phyloP scores from a whole-genome alignment of 495 filamentous ascomycete species.

The Aspergillus heteromorphus region DNA sequence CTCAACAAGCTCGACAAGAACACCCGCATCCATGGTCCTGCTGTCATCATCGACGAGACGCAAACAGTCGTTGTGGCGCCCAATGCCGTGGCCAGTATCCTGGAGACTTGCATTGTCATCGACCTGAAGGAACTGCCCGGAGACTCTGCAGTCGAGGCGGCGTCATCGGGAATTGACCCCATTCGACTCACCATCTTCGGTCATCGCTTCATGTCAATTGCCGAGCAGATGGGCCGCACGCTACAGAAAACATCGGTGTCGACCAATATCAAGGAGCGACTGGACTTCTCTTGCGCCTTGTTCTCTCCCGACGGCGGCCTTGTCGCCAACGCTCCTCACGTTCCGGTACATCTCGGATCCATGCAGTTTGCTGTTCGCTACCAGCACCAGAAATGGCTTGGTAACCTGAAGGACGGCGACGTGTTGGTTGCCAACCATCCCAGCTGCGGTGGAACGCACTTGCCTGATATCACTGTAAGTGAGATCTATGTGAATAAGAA shows the following conservation, averaged over 20 bases:
- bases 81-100: slow-evolving; percentile 49
- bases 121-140: slow-evolving; percentile 45
- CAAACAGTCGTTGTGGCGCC: slow-evolving; percentile 94
- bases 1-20: slow-evolving; percentile 72
- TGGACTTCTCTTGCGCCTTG: slow-evolving; percentile 94
- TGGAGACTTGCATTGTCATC: slow-evolving; percentile 43
- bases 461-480: slow-evolving; percentile 85
- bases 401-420: slow-evolving; percentile 83
- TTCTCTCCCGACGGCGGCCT: slow-evolving; percentile 88
- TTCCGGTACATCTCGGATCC: slow-evolving; percentile 85
- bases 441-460: slow-evolving; percentile 81
- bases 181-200: slow-evolving; percentile 95
- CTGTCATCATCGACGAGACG: slow-evolving; percentile 88
- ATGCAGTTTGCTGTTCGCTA: slow-evolving; percentile 95
- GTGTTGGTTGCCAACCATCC: slow-evolving; percentile 96
- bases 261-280: slow-evolving; percentile 95
- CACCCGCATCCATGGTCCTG: slow-evolving; percentile 76
- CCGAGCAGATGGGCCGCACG: slow-evolving; percentile 94
- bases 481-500: not conserved
- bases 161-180: slow-evolving; percentile 65
- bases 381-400: slow-evolving; percentile 87
- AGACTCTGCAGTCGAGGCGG: slow-evolving; percentile 66
- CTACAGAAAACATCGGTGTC: slow-evolving; percentile 96
- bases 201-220: slow-evolving; percentile 97
- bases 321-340: slow-evolving; percentile 91